Evolutionary conservation across 169 alveolate genomes (phyloP).

Genomic region (Plasmodium yoelii): DNA sequence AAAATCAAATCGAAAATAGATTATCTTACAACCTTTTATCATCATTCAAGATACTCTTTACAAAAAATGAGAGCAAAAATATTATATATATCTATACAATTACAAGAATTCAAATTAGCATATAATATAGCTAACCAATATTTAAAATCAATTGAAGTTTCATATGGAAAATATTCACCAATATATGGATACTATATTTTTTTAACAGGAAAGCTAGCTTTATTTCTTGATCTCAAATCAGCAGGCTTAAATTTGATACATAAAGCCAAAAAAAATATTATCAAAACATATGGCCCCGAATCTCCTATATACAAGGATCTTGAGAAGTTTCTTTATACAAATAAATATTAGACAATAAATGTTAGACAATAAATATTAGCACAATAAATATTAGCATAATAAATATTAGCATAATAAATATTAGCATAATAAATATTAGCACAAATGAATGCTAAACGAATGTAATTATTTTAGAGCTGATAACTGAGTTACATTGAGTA

Average conservation of each 20-base stretch:
- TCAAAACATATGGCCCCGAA: constrained; percentile 69
- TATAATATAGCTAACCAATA: constrained; percentile 66
- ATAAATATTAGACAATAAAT: constrained; percentile 56
- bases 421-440: too few relatives aligned
- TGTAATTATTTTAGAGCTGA: too few relatives aligned
- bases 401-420: too few relatives aligned
- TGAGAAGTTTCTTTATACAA: constrained; percentile 62
- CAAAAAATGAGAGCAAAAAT: constrained; percentile 75
- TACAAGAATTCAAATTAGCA: constrained; percentile 70
- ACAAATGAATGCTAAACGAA: too few relatives aligned
- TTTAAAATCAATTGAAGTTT: constrained; percentile 58
- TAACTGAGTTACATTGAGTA: too few relatives aligned
- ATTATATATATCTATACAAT: constrained; percentile 59
- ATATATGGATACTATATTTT: constrained; percentile 68
- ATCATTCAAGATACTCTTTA: constrained; percentile 60
- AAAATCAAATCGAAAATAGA: constrained; percentile 72
- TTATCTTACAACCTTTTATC: constrained; percentile 39
- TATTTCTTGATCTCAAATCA: constrained; percentile 50
- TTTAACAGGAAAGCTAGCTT: constrained; percentile 65
- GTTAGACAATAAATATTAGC: too few relatives aligned
- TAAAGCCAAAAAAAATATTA: constrained; percentile 60
- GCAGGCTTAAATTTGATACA: constrained; percentile 51
- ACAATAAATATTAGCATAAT: too few relatives aligned
- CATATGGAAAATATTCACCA: constrained; percentile 65
- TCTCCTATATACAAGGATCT: constrained; percentile 61